Conservation (phyloP, 495 filamentous ascomycete species). For the Talaromyces borbonicus region DNA sequence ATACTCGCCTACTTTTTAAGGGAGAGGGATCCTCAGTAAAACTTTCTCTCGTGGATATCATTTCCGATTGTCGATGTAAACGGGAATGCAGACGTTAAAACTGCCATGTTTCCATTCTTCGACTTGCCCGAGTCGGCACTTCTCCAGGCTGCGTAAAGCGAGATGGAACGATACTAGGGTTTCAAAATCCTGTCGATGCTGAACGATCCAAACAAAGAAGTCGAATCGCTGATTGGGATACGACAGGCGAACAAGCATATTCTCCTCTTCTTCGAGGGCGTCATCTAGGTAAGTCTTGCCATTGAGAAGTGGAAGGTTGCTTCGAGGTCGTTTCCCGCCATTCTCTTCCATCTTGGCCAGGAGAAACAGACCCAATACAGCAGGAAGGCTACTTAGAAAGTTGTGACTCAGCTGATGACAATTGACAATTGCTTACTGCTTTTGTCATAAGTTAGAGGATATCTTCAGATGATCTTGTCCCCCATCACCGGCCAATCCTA, state of each 20-base stretch:
- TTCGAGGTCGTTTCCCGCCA: too few relatives aligned
- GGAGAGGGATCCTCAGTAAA: constrained; percentile 24
- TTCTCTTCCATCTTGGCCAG: too few relatives aligned
- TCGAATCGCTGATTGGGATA: constrained; percentile 9
- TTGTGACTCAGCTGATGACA: too few relatives aligned
- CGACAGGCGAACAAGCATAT: constrained; percentile 8
- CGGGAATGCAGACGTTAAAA: constrained; percentile 29
- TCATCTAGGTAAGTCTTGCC: too few relatives aligned
- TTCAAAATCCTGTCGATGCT: constrained; percentile 8
- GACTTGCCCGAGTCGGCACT: constrained; percentile 15
- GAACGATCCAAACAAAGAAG: constrained; percentile 7
- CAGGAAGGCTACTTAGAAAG: too few relatives aligned
- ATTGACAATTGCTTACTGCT: too few relatives aligned
- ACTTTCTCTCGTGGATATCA: constrained; percentile 10
- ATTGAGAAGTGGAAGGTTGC: too few relatives aligned
- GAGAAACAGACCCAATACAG: too few relatives aligned
- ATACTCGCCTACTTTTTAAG: constrained; percentile 17
- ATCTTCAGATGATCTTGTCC: too few relatives aligned
- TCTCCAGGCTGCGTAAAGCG: background rate
- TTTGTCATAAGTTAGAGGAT: too few relatives aligned
- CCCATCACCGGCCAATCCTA: too few relatives aligned
- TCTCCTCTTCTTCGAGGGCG: constrained; percentile 10
- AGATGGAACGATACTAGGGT: constrained; percentile 15
- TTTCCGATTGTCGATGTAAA: constrained; percentile 10
- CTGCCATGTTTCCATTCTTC: constrained; percentile 24